phyloP scores from a whole-genome alignment of 176 grass and related monocot species.

The Eragrostis nindensis region DNA sequence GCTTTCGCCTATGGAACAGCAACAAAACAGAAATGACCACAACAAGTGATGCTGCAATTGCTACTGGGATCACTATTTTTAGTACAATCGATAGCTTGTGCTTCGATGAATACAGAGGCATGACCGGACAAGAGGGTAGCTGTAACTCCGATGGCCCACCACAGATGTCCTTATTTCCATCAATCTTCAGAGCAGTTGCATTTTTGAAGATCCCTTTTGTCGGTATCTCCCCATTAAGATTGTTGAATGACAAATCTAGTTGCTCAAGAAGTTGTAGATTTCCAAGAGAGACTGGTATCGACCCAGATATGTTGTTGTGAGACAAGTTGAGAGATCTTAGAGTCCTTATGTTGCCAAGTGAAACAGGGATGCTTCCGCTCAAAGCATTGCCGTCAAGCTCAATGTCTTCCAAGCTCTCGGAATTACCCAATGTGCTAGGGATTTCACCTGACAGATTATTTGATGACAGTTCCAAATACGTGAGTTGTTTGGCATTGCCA shows the following conservation, averaged over 20 bases:
- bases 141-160: background rate
- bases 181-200: background rate
- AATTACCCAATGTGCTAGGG: constrained; percentile 20
- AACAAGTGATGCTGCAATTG: background rate
- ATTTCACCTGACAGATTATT: constrained; percentile 31
- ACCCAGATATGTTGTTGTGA: background rate
- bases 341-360: background rate
- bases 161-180: constrained; percentile 16
- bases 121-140: background rate
- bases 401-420: constrained; percentile 26
- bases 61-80: constrained; percentile 6
- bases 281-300: constrained; percentile 14
- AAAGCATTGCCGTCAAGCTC: constrained; percentile 6
- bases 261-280: constrained; percentile 7
- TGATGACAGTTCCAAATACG: constrained; percentile 27
- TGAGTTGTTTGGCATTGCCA: constrained; percentile 34
- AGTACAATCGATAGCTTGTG: background rate
- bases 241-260: constrained; percentile 36
- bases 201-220: constrained; percentile 4
- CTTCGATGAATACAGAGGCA: background rate
- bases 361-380: background rate
- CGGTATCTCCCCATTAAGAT: constrained; percentile 11
- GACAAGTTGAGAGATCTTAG: constrained; percentile 9
- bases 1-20: background rate
- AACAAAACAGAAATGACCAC: background rate